Base-by-base conservation (phyloP, 1,284 basidiomycete species). In the Boletus hoseneyae region DNA sequence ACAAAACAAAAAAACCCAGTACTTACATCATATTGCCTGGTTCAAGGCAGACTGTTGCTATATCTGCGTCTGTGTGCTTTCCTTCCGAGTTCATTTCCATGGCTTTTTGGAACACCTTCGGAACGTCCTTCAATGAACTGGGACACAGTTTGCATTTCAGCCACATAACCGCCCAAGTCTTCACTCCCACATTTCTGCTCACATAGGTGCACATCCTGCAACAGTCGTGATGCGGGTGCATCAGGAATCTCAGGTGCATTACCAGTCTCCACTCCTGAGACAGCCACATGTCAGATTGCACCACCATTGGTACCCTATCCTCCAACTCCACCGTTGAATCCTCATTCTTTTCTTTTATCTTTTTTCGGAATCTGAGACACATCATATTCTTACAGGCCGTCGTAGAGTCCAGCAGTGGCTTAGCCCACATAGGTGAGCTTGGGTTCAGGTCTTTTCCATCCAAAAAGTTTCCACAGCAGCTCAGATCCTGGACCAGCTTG, bases 21-120 rank as follows among this genome's bases (percentile, higher is more conserved):
- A 15, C 38, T 30, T 23, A 57, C 55, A 57, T 55, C 0, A 58
- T 6, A 2, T 55, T 43, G 0, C 46, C 52, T n/a, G n/a, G n/a
- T n/a, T n/a, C n/a, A n/a, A n/a, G n/a, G n/a, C n/a, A n/a, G n/a
- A n/a, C n/a, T n/a, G n/a, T n/a, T n/a, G n/a, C n/a, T n/a, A n/a
- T n/a, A n/a, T n/a, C n/a, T n/a, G n/a, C 34, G 0, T 40, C 0
- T 0, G 18, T 3, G 18, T 34, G 50, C 0, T 1, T 9, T 1
- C 41, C 42, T 11, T 56, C 19, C 2, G 2, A 0, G 1, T 30
- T 32, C 12, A 36, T 1, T 1, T 35, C 21, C 0, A 2, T 5
- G 0, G 48, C 43, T 0, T 19, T 2, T 0, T 15, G 0, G 2
- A 40, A 23, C 5, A 10, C 30, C 23, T 32, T 6, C 0, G 2